These are phyloP conservation scores for Penicillium sp. DNA, from an alignment of 2,329 filamentous ascomycete species.

Conservation along the genomic window DNA sequence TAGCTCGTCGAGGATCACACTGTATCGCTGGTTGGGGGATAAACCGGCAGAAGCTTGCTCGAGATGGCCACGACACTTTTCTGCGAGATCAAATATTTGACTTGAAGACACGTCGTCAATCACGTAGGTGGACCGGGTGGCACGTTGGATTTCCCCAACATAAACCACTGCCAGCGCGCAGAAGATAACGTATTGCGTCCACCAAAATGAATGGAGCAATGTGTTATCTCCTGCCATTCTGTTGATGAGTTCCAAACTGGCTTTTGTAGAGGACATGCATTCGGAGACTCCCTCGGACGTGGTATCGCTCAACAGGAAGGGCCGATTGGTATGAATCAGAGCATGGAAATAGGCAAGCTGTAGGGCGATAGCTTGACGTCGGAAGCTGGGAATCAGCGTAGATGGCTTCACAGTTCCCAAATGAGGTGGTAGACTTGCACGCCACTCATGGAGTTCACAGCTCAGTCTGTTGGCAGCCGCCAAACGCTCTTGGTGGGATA, in stretches of 20 bases:
- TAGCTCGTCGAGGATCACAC: conserved; percentile 56
- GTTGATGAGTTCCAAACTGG: conserved; percentile 20
- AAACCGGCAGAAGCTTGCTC: conserved; percentile 39
- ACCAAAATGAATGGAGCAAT: conserved; percentile 30
- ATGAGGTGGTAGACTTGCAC: conserved; percentile 23
- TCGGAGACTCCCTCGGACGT: conserved; percentile 15
- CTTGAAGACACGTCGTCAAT: conserved; percentile 9
- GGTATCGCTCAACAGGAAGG: conserved; percentile 23
- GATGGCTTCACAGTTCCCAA: conserved; percentile 27
- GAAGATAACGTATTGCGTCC: conserved; percentile 44
- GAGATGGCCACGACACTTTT: conserved; percentile 52
- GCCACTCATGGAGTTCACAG: conserved; percentile 22
- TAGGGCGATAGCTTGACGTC: conserved; percentile 28
- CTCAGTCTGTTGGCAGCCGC: conserved; percentile 21
- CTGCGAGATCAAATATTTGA: conserved; percentile 44
- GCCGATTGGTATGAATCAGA: conserved; percentile 27
- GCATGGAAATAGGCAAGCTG: conserved; percentile 29
- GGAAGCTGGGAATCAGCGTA: conserved; percentile 25
- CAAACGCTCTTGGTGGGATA: conserved; percentile 22
- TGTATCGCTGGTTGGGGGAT: conserved; percentile 52
- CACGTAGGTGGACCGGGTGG: conserved; percentile 13
- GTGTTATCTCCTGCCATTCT: conserved; percentile 21
- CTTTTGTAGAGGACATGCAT: conserved; percentile 24
- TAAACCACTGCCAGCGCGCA: conserved; percentile 58
- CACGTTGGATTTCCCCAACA: conserved; percentile 54